Percentiles rank a stretch among this genome's conserved stretches.
phyloP scores from a whole-genome alignment of 2,329 filamentous ascomycete genomes.

The Aspergillus melleus region DNA sequence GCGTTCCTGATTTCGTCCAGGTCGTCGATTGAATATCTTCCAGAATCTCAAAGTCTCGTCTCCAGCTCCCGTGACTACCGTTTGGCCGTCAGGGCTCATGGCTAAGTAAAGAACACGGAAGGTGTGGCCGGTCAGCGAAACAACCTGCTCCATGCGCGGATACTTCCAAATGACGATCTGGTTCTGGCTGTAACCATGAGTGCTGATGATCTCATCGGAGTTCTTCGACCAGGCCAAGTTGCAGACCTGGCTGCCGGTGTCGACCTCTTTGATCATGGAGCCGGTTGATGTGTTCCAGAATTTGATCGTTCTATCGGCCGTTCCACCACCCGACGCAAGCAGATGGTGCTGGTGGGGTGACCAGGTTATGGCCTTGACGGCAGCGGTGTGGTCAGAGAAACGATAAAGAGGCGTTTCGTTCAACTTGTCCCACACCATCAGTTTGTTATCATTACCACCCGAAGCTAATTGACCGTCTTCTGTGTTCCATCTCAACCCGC shows the following conservation, averaged over 20 bases:
- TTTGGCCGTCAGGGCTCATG: conserved; percentile 94
- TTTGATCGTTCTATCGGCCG: conserved; percentile 92
- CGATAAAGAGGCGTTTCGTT: conserved; percentile 91
- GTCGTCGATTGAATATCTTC: conserved; percentile 88
- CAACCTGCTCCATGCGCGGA: conserved; percentile 95
- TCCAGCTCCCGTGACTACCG: conserved; percentile 91
- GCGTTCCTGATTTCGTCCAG: conserved; percentile 67
- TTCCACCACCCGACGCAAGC: conserved; percentile 93
- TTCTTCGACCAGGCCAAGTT: conserved; percentile 97
- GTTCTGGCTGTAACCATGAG: conserved; percentile 96
- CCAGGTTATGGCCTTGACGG: conserved; percentile 97
- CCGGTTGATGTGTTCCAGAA: conserved; percentile 96
- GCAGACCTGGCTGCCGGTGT: conserved; percentile 98
- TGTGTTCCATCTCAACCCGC: conserved; percentile 93
- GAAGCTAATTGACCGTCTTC: conserved; percentile 94
- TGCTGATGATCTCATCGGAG: conserved; percentile 95
- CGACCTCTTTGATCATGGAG: conserved; percentile 77
- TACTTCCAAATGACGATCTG: conserved; percentile 99
- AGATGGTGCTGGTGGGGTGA: conserved; percentile 93
- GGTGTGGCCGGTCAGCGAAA: conserved; percentile 91
- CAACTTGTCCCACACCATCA: conserved; percentile 98
- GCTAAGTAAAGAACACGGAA: conserved; percentile 94
- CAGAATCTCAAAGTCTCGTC: conserved; percentile 96
- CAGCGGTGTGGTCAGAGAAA: conserved; percentile 91
- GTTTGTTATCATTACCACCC: conserved; percentile 96